Evolutionary conservation across 1,284 basidiomycete species (phyloP).

Genomic region (Moesziomyces antarcticus): DNA sequence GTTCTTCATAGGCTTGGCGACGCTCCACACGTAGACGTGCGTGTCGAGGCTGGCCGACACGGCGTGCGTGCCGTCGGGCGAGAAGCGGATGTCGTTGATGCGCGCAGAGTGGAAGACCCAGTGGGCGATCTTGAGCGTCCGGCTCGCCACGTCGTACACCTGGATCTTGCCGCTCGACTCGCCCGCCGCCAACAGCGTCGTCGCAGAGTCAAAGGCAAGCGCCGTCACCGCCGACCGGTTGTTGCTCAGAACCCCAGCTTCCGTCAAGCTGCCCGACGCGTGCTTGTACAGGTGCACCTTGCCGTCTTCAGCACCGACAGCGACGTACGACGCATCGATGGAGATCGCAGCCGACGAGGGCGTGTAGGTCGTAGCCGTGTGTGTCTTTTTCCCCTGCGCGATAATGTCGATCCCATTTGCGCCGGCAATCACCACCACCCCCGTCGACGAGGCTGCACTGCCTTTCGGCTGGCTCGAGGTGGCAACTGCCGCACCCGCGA

Average conservation of each 20-base stretch:
- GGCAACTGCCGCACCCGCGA: constrained; percentile 51
- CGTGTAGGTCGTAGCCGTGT: constrained; percentile 34
- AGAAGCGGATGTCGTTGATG: constrained; percentile 83
- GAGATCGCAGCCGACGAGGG: constrained; percentile 71
- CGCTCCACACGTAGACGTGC: constrained; percentile 88
- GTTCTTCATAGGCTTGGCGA: constrained; percentile 80
- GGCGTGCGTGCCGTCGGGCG: constrained; percentile 78
- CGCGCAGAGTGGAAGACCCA: constrained; percentile 92
- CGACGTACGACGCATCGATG: constrained; percentile 72
- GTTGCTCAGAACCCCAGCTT: constrained; percentile 74
- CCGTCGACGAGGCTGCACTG: constrained; percentile 31
- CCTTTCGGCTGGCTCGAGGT: constrained; percentile 77
- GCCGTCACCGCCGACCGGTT: constrained; percentile 73
- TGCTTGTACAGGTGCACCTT: constrained; percentile 56
- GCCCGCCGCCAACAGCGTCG: constrained; percentile 75
- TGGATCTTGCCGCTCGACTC: constrained; percentile 82
- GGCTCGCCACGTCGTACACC: constrained; percentile 76
- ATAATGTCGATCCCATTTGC: constrained; percentile 75
- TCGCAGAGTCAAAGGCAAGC: constrained; percentile 84
- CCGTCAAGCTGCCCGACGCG: constrained; percentile 8
- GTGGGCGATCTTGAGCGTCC: constrained; percentile 53
- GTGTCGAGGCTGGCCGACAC: constrained; percentile 76
- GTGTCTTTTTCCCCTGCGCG: constrained; percentile 29
- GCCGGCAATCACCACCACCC: constrained; percentile 77
- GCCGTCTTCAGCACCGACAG: constrained; percentile 75